Conservation (phyloP, 2,329 filamentous ascomycete species). For the Penicillium olsonii region DNA sequence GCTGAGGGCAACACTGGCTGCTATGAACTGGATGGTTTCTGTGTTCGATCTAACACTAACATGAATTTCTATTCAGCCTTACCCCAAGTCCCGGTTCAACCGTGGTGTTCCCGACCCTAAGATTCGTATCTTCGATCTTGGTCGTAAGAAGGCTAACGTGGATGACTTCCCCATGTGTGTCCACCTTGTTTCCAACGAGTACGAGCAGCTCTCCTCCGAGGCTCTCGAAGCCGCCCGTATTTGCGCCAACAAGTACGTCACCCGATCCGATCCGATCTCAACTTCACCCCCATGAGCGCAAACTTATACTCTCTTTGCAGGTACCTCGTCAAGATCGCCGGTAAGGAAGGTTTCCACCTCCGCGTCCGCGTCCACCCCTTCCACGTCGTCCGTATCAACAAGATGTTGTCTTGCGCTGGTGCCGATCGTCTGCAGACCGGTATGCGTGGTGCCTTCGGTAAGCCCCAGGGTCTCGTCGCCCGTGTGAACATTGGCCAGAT, state of each 20-base stretch:
- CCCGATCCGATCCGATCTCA: neutral
- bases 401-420: conserved; percentile 99
- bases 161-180: conserved; percentile 99
- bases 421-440: conserved; percentile 99
- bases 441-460: conserved; percentile 99
- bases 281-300: neutral
- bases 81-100: conserved; percentile 99
- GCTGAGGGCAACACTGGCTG: neutral
- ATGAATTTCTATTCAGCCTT: conserved; percentile 62
- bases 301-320: conserved; percentile 33
- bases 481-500: conserved; percentile 99
- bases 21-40: conserved; percentile 2
- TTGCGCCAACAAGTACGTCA: conserved; percentile 93
- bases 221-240: conserved; percentile 99
- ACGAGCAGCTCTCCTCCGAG: conserved; percentile 99
- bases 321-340: conserved; percentile 68
- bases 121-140: conserved; percentile 98
- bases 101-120: conserved; percentile 86
- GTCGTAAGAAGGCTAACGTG: conserved; percentile 97
- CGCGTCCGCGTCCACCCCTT: conserved; percentile 89
- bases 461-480: conserved; percentile 97
- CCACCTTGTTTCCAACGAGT: conserved; percentile 99
- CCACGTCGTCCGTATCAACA: conserved; percentile 99
- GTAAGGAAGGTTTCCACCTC: conserved; percentile 72
- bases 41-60: conserved; percentile 23